Base-by-base conservation (phyloP, 192 early-diverging fungal species). In the Jimgerdemannia lactiflua region DNA sequence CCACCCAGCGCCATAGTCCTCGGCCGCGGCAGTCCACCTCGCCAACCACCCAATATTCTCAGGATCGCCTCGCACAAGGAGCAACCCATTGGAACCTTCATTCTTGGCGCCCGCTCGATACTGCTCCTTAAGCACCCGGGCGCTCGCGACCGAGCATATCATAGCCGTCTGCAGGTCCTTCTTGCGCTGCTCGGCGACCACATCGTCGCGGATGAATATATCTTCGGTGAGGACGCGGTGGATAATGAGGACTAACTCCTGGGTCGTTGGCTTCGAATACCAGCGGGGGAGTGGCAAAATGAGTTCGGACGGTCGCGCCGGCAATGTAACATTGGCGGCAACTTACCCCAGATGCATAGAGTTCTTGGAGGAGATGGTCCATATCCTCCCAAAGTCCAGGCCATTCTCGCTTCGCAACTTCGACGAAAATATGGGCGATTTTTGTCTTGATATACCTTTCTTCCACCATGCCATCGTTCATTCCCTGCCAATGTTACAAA, bases 341-440 rank as follows among this genome's bases (percentile, higher is more conserved):
- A 44, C 83, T 67, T 71, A 86, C 86, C 42, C 78, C 72, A 64
- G 75, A 78, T 59, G 54, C 71, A 67, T 87, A 91, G 54, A 91
- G 29, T n/a, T 78, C 70, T 64, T 79, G 70, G 11, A 92, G 72
- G 39, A 83, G 64, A 2, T 64, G 2, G 68, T 92, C 87, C 80
- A 92, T 87, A 40, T 89, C 86, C 8, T 77, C 70, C 91, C 91
- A 92, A n/a, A 71, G 54, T 49, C 72, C 69, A 3, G 91, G 91
- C 89, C 88, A 92, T 71, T 83, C 83, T 17, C 89, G 74, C 71
- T 92, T 91, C 17, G 84, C 89, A 40, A 90, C 77, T 64, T 86
- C 91, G 3, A 90, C 91, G 67, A 90, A 77, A 20, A 92, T 54
- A 18, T 74, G 69, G 4, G 86, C 85, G 11, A 89, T 71, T 71